Evolutionary conservation across 1,284 basidiomycete species (phyloP).

Genomic region (Apiotrichum porosum): DNA sequence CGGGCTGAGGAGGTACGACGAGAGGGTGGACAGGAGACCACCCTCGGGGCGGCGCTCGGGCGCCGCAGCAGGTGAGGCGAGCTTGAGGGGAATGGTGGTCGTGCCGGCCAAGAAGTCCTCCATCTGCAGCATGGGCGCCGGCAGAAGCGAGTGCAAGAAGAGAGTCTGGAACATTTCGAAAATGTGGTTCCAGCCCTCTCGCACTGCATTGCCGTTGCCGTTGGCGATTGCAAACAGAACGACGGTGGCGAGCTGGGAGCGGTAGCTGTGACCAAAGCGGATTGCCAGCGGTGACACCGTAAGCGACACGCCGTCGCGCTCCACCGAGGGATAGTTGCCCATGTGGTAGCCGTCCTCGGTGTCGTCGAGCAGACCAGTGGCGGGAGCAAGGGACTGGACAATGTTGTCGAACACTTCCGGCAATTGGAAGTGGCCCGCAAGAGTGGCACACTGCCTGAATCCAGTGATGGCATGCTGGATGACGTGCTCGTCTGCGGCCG

Average conservation of each 20-base stretch:
- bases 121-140: constrained; percentile 85
- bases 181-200: constrained; percentile 91
- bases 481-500: constrained; percentile 86
- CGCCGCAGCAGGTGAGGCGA: constrained; percentile 61
- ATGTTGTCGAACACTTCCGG: constrained; percentile 97
- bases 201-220: constrained; percentile 88
- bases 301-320: constrained; percentile 82
- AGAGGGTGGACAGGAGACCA: constrained; percentile 87
- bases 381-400: constrained; percentile 83
- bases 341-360: constrained; percentile 61
- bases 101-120: constrained; percentile 90
- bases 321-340: constrained; percentile 81
- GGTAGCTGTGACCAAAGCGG: constrained; percentile 91
- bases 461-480: constrained; percentile 92
- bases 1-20: constrained; percentile 94
- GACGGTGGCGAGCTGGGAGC: constrained; percentile 92
- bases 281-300: constrained; percentile 90
- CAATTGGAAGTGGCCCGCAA: constrained; percentile 81
- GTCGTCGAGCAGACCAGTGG: constrained; percentile 75
- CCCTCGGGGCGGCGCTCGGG: constrained; percentile 68
- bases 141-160: constrained; percentile 87
- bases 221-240: constrained; percentile 98
- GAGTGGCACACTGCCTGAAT: constrained; percentile 90
- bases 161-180: constrained; percentile 98
- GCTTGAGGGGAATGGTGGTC: constrained; percentile 79